Base-by-base conservation (phyloP, 2,329 filamentous ascomycete genomes). In the Ascochyta clinopodiicola region DNA sequence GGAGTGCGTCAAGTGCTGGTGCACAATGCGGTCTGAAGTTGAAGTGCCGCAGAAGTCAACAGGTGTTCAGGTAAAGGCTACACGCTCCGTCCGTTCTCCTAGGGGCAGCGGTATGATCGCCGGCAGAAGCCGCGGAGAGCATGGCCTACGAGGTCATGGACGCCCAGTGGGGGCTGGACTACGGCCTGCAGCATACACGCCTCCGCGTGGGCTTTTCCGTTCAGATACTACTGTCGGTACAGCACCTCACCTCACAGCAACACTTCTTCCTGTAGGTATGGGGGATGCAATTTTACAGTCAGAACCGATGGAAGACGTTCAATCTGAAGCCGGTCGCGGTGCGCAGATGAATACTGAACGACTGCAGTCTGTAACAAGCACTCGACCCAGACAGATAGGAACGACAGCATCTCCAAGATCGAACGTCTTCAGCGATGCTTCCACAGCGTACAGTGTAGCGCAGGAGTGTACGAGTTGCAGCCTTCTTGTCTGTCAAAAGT, bases 1-100 rank as follows among this genome's bases (percentile, higher is more conserved):
- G 60, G 71, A 75, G 22, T 75, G 72, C 47, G 63, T 65, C 24
- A 62, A 59, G 13, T 75, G 72, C 52, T 74, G 70, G 70, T 39
- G 42, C 13, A 27, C 44, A 4, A 61, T 74, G 8, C 58, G 68
- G 21, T 67, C 71, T 9, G 59, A 61, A 19, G 60, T 73, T 38
- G 31, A 57, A n/a, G 42, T 54, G 13, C 61, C 62, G 0, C 24
- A 22, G 1, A 50, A 38, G 19, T 22, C 40, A 19, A 27, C 22
- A 13, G 37, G 12, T 8, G 13, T 31, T 9, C 31, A 17, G n/a
- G 22, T 13, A 4, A 38, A 22, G 36, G 10, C 21, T 15, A 12
- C 17, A 38, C 21, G 17, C 8, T 19, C 54, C 13, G 51, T n/a
- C 12, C 13, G 15, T 6, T 51, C 40, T 13, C 17, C 51, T 21